Evolutionary conservation across 164 flowering plant genomes (phyloP), one percentile per base, ranked within the genome.

Genomic region (Hamamelis virginiana): DNA sequence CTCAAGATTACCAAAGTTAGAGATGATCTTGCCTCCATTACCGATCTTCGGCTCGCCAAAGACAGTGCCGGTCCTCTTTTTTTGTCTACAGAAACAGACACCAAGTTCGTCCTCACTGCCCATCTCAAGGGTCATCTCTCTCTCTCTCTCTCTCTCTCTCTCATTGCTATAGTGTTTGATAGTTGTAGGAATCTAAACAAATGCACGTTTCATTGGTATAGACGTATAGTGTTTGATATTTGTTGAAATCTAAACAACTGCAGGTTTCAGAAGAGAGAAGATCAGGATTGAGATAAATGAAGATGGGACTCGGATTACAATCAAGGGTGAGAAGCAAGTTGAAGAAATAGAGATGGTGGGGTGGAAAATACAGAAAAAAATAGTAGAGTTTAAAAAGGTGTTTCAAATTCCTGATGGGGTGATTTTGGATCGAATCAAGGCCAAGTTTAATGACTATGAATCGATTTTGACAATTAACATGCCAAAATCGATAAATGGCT

Each of bases 321-420:
- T 91, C 44, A 70, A 81, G 9, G 88, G 89, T 27, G 84, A 81
- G 68, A 89, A 80, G 72, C 70, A 66, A 4, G 78, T 87, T 41
- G 82, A 81, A 58, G 89, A 87, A 76, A 80, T 82, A 72, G 77
- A 79, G 26, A 70, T 84, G 83, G 65, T 58, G 59, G 81, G 83
- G 16, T 79, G 84, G 85, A 78, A 59, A 23, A 38, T 82, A 71
- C 47, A 59, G 69, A 82, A 71, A 74, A 81, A 87, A 67, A 85
- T 79, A 25, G 69, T 48, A 45, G 83, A 80, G 45, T 91, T 91
- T 65, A 76, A 68, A 45, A 89, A 82, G 74, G 78, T 63, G n/a
- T 89, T 87, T 51, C 69, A 33, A 62, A 86, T 91, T 22, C 97
- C 97, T 0, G 73, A 75, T 21, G 87, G 86, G n/a, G 88, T 89